Evolutionary conservation across 306 rosid genomes (phyloP).

Genomic region (Styphnolobium japonicum): DNA sequence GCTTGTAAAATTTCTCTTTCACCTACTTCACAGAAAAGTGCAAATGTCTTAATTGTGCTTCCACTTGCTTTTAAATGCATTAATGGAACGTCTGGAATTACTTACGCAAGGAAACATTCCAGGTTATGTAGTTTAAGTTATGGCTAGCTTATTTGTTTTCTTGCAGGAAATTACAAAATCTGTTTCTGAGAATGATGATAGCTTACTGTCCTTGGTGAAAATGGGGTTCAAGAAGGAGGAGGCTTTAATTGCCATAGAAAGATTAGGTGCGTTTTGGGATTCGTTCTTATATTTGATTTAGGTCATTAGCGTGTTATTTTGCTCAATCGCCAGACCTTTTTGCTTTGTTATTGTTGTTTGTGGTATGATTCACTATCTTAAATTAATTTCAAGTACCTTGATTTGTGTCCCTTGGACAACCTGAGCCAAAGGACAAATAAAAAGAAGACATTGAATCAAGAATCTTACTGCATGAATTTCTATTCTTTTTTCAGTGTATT

Average conservation of each 20-base stretch:
- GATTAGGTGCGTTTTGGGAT: constrained; percentile 67
- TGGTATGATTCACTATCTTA: neutral
- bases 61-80: constrained; percentile 2
- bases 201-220: constrained; percentile 43
- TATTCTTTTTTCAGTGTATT: neutral
- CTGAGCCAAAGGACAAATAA: neutral
- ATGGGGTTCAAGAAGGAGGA: constrained; percentile 73
- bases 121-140: neutral
- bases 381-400: neutral
- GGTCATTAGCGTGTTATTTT: constrained; percentile 1
- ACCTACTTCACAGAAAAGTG: neutral
- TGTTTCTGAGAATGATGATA: constrained; percentile 36
- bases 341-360: neutral
- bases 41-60: neutral
- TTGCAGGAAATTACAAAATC: constrained; percentile 54
- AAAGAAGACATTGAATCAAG: no score
- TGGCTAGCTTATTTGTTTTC: constrained; percentile 16
- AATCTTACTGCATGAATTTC: neutral
- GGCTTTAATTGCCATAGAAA: constrained; percentile 71
- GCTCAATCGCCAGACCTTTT: neutral
- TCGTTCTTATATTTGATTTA: neutral
- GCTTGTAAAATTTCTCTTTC: neutral
- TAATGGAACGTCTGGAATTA: neutral
- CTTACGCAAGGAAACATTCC: neutral
- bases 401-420: neutral